Evolutionary conservation across 1,139 yeast genomes (phyloP), one percentile per base, ranked within the genome.

Genomic region (Lodderomyces jiufengensis): DNA sequence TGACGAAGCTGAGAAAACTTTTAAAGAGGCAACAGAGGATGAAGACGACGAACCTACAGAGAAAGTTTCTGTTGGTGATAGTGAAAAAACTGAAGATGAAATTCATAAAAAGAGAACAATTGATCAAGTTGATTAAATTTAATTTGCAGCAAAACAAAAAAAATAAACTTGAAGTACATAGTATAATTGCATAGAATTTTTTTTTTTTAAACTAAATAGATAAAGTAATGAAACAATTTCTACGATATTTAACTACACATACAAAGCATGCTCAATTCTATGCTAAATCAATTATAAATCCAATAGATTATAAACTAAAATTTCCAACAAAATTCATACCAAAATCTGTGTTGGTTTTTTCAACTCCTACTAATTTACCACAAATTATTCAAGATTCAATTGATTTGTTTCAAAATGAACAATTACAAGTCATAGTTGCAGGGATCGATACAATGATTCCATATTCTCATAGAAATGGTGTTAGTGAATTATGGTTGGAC

Each of bases 401-500:
- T 6, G 41, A 48, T 1, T 46, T 66, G n/a, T 49, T 55, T 43
- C 54, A 58, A 31, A 27, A 43, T 13, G 38, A 51, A 9, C 50
- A 57, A 6, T 33, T 72, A n/a, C 76, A 72, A 45, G 59, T 72
- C 0, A 51, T 71, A 5, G 73, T 70, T 9, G 77, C 75, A 0
- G 76, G 78, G 7, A 61, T 73, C 4, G 80, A 76, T 43, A 59
- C 76, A 2, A 59, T 73, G 10, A 53, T 47, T 6, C 70, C 67
- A 13, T 51, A 57, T 31, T 63, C 68, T 0, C 51, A 52, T 9
- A 50, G 73, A 29, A 56, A 66, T 42, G 80, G 77, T 0, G 51
- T 72, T 6, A 60, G 75, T 6, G 76, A 72, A 48, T 45, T 75
- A 32, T 76, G 80, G 80, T 46, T 66, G 24, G 66, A 65, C 29